phyloP scores from a whole-genome alignment of 2,329 filamentous ascomycete genomes.

The Phoma herbarum region DNA sequence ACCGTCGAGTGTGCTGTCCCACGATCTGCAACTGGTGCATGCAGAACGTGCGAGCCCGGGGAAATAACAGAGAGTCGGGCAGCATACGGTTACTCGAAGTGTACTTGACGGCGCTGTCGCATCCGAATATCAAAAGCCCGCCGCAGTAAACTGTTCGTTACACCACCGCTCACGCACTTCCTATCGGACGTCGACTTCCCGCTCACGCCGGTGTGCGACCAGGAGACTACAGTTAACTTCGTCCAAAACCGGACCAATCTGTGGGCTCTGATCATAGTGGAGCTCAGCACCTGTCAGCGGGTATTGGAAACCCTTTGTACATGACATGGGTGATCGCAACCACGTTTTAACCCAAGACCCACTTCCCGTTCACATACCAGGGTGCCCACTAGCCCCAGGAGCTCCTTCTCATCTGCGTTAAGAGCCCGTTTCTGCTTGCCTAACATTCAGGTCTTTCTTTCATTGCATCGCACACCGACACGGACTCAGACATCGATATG shows the following conservation, averaged over 20 bases:
- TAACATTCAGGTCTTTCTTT: not conserved
- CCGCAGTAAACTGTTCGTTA: not conserved
- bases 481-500: conserved; percentile 6
- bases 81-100: conserved; percentile 5
- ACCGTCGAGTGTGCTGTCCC: not conserved
- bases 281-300: not conserved
- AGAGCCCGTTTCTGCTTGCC: conserved; percentile 5
- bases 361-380: conserved; percentile 16
- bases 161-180: not conserved
- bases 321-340: conserved; percentile 6
- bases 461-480: conserved; percentile 1
- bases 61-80: not conserved
- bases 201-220: not conserved
- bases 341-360: conserved; percentile 15
- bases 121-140: not conserved
- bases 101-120: not conserved
- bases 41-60: conserved; percentile 1
- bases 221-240: not conserved
- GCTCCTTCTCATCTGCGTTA: conserved; percentile 8
- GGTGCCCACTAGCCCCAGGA: conserved; percentile 7
- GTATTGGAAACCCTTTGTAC: not conserved
- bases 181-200: not conserved
- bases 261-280: not conserved
- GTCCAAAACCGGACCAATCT: not conserved
- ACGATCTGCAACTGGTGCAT: conserved; percentile 8